phyloP scores from a whole-genome alignment of 176 grass and related monocot species.

The Echinochloa phyllopogon region DNA sequence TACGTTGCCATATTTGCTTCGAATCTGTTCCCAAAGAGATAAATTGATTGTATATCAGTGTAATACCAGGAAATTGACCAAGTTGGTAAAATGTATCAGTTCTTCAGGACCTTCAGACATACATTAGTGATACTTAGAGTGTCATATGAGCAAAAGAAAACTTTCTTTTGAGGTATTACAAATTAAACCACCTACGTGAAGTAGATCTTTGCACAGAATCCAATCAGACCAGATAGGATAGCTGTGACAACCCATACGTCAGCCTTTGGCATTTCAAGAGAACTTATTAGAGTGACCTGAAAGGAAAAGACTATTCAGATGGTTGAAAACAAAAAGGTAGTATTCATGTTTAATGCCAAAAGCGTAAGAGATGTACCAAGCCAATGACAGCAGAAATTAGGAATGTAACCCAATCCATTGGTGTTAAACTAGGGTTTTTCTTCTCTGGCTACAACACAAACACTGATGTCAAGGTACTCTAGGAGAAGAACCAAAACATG shows the following conservation, averaged over 20 bases:
- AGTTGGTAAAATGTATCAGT: neutral
- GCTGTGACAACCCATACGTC: conserved; percentile 83
- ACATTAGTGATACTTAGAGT: neutral
- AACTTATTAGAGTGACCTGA: conserved; percentile 85
- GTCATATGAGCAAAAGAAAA: neutral
- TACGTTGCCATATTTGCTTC: conserved; percentile 78
- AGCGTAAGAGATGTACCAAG: conserved; percentile 61
- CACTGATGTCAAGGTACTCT: conserved; percentile 26
- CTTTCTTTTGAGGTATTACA: neutral
- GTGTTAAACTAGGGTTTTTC: conserved; percentile 96
- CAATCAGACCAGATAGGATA: conserved; percentile 85
- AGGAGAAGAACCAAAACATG: conserved; percentile 20
- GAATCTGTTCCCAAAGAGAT: conserved; percentile 58
- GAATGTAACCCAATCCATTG: conserved; percentile 99
- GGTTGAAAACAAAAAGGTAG: conserved; percentile 29
- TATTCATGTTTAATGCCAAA: conserved; percentile 14
- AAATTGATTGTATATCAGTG: neutral
- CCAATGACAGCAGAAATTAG: conserved; percentile 85
- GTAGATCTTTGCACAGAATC: conserved; percentile 94
- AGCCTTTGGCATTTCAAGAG: conserved; percentile 95
- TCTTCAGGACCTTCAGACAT: neutral
- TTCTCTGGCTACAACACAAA: conserved; percentile 83
- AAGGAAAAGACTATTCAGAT: conserved; percentile 44
- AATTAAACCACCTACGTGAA: conserved; percentile 66
- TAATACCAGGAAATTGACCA: neutral